Evolutionary conservation across 2,329 filamentous ascomycete species (phyloP).

Genomic region (Pyrenophora graminea): DNA sequence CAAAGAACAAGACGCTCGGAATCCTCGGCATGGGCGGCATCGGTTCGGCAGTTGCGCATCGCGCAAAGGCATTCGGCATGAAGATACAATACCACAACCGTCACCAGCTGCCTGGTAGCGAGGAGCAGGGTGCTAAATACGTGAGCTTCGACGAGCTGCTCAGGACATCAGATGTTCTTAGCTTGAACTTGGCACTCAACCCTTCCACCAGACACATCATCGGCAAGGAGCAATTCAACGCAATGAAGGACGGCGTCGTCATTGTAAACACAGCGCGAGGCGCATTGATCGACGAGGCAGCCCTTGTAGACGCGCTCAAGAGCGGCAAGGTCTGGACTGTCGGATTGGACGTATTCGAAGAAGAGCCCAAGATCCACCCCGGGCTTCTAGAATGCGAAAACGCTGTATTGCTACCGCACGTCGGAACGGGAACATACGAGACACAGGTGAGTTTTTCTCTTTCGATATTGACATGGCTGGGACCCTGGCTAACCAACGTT

Average conservation of each 20-base stretch:
- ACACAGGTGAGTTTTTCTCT: constrained; percentile 52
- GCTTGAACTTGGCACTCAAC: constrained; percentile 58
- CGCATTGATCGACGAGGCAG: constrained; percentile 61
- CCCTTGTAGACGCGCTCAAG: constrained; percentile 58
- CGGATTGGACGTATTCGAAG: constrained; percentile 63
- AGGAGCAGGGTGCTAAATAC: constrained; percentile 54
- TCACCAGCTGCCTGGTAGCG: constrained; percentile 43
- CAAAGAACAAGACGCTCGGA: constrained; percentile 58
- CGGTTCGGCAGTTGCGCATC: constrained; percentile 54
- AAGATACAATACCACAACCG: constrained; percentile 64
- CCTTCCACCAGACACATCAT: constrained; percentile 59
- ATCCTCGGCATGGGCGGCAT: constrained; percentile 66
- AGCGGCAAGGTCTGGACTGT: constrained; percentile 59
- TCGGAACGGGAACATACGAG: constrained; percentile 64
- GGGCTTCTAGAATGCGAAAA: constrained; percentile 56
- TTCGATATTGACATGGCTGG: too few relatives aligned
- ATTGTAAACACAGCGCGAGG: constrained; percentile 64
- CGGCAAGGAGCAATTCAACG: constrained; percentile 53
- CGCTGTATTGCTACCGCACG: constrained; percentile 62
- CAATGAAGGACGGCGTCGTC: constrained; percentile 61
- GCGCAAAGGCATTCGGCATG: constrained; percentile 61
- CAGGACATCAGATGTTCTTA: constrained; percentile 59
- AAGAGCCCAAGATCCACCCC: constrained; percentile 59
- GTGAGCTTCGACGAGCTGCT: constrained; percentile 62
- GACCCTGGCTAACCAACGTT: constrained; percentile 9